A percentile compares a stretch with the other conserved stretches of the same genome.
Evolutionary conservation across 257 asterid species (phyloP).

Genomic region (Rubia yunnanensis): DNA sequence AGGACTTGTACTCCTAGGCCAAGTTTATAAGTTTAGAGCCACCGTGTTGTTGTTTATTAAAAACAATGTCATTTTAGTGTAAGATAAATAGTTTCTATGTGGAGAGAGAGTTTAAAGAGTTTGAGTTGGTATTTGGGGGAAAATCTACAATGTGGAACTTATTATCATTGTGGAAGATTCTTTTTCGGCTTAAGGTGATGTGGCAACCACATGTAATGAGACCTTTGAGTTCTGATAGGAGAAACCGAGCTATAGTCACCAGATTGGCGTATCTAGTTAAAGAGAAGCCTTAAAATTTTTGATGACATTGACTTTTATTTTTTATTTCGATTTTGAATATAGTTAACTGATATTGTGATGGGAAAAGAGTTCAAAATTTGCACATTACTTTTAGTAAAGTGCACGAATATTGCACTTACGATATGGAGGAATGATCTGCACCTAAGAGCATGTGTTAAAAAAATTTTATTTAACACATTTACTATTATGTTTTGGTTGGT

Average conservation of each 20-base stretch:
- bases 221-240: conserved; percentile 49
- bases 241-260: conserved; percentile 51
- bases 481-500: no score
- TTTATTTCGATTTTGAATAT: no score
- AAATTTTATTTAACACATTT: no score
- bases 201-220: conserved; percentile 81
- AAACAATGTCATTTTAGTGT: conserved; percentile 12
- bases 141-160: conserved; percentile 11
- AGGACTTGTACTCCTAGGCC: no score
- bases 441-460: no score
- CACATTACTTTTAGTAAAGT: no score
- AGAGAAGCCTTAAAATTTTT: conserved; percentile 45
- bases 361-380: no score
- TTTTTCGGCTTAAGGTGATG: conserved; percentile 21
- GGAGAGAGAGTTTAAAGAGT: conserved; percentile 44
- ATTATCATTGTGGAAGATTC: conserved; percentile 24
- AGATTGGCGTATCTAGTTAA: conserved; percentile 82
- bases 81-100: conserved; percentile 15
- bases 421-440: no score
- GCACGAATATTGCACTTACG: no score
- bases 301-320: no score
- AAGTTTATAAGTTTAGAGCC: conserved; percentile 69
- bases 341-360: no score
- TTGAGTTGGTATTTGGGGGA: conserved; percentile 63
- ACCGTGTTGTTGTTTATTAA: conserved; percentile 11